Evolutionary conservation across 2,329 filamentous ascomycete species (phyloP), one percentile per base, ranked within the genome.

Genomic region (Arthrobotrys sinensis): DNA sequence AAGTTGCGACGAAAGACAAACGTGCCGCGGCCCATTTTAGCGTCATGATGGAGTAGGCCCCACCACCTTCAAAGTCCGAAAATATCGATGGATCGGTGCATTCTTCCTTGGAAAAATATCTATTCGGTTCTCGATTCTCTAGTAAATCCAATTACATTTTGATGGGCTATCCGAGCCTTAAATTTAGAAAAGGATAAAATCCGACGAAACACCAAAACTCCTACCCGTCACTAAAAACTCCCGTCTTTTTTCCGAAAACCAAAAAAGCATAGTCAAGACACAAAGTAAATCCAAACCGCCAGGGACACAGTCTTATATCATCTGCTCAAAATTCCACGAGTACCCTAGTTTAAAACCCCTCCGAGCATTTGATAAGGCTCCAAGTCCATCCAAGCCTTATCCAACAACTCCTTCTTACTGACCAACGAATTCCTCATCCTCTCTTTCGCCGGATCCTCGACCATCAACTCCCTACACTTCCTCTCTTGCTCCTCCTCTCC

Each of bases 401-500:
- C 66, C 10, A 82, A 55, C 69, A 80, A 65, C 8, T 81, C 80
- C 19, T 69, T 78, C 69, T 80, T 80, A 7, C 45, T 57, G 1
- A 80, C 38, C 43, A 82, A 66, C 19, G 76, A 70, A 10, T 64
- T 79, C 50, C 81, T 80, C 38, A 76, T 69, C 32, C 75, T 76
- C 64, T 82, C 81, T 75, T 81, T 81, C 48, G 69, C 71, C 3
- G 81, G 80, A 60, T 82, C 81, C 21, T 82, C 81, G 4, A 80
- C 79, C 21, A 82, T 80, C n/a, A 82, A 71, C 45, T 81, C 76
- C 11, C 76, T 70, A 40, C 80, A 81, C 32, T 79, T 77, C 38
- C 79, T 67, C 45, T 81, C 80, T 14, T 76, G 79, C 55, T 83
- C 81, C 60, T 72, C 80, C 83, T 83, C 83, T 84, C 83, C 19